phyloP scores from a whole-genome alignment of 2,329 filamentous ascomycete genomes.

The Stagonosporopsis tanaceti region DNA sequence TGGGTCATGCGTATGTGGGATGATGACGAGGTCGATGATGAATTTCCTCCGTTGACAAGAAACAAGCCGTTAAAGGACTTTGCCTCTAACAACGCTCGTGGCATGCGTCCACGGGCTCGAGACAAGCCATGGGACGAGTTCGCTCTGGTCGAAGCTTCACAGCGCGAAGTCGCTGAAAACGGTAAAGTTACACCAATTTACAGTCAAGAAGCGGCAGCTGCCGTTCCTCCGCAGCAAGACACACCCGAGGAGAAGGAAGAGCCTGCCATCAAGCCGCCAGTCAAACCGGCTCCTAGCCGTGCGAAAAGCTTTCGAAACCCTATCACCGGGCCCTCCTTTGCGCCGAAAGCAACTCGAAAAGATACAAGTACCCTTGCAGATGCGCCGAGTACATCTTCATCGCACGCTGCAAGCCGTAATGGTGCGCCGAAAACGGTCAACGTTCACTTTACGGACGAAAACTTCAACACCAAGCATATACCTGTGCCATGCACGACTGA shows the following conservation, averaged over 20 bases:
- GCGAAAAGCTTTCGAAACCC: slow-evolving; percentile 58
- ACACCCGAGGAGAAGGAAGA: slow-evolving; percentile 27
- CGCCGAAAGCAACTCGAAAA: slow-evolving; percentile 55
- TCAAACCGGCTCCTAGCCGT: slow-evolving; percentile 41
- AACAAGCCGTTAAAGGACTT: slow-evolving; percentile 79
- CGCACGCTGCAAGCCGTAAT: slow-evolving; percentile 61
- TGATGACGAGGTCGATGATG: slow-evolving; percentile 83
- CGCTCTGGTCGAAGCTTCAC: slow-evolving; percentile 75
- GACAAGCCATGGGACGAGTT: slow-evolving; percentile 85
- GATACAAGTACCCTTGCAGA: slow-evolving; percentile 55
- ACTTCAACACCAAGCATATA: slow-evolving; percentile 74
- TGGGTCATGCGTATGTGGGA: slow-evolving; percentile 87
- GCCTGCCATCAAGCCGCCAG: slow-evolving; percentile 22
- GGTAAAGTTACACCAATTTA: slow-evolving; percentile 72
- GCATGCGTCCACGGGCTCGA: slow-evolving; percentile 69
- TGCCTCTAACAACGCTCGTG: slow-evolving; percentile 78
- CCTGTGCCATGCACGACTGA: slow-evolving; percentile 80
- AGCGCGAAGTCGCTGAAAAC: slow-evolving; percentile 73
- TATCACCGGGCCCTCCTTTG: slow-evolving; percentile 60
- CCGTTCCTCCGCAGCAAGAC: slow-evolving; percentile 42
- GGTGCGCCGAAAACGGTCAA: slow-evolving; percentile 75
- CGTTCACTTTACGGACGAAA: slow-evolving; percentile 75
- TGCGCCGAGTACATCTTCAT: slow-evolving; percentile 52
- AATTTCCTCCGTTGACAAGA: slow-evolving; percentile 80
- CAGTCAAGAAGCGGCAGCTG: slow-evolving; percentile 60